Evolutionary conservation across 352 stramenopile species (phyloP), one percentile per base, ranked within the genome.

Genomic region (Phytophthora sp.): DNA sequence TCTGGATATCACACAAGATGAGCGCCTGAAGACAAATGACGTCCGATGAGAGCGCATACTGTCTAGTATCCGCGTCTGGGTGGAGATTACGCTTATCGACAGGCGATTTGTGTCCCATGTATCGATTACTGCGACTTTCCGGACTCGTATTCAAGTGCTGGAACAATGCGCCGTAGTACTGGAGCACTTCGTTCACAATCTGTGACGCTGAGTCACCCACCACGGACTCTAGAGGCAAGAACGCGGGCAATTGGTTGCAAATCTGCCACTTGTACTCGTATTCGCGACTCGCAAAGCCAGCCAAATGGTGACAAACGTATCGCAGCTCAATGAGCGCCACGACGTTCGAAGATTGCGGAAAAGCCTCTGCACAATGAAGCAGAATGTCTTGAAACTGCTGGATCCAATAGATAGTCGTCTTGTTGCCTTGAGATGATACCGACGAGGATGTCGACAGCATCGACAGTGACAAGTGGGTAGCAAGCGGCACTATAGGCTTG

Each of bases 251-350:
- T 44, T 91, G 80, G 27, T 88, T 87, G 44, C 79, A 92, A 16
- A 94, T 69, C 53, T 93, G 84, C 88, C 88, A 96, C 20, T 77
- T 75, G 69, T 94, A 93, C 49, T 72, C 69, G 36, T 88, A 83
- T 41, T 75, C 66, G 13, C 66, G 69, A n/a, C 71, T 83, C 7
- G 80, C 73, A 50, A 92, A 90, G 2, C 79, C 76, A 6, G 85
- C 76, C 45, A 94, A 74, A 30, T 96, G 86, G 42, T 96, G 88
- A 31, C 81, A 90, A 3, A 94, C 88, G 29, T 91, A 96, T 11
- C 88, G 82, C 3, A 94, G 74, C 57, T 96, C 88, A 39, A 94
- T 80, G 7, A 96, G 63, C 23, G 83, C 81, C 4, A 92, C 65
- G 16, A 91, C 69, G 45, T 90, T 74, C 7, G 70, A 77, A 57